Evolutionary conservation across 2,329 filamentous ascomycete species (phyloP).

Genomic region (Claviceps spartinae): DNA sequence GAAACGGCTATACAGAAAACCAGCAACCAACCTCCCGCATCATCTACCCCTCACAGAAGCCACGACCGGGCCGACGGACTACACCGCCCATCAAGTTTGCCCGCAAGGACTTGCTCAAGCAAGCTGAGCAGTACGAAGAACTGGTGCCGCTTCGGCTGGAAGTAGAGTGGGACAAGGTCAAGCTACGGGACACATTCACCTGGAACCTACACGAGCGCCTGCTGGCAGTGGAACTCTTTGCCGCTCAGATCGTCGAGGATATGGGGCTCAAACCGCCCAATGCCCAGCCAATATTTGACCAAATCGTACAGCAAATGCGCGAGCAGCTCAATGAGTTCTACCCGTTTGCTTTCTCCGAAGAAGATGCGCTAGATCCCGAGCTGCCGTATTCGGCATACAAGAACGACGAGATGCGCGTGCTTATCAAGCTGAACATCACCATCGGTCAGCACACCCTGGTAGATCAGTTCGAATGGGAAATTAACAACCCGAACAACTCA

Average conservation of each 20-base stretch:
- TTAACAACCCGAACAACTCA: constrained; percentile 87
- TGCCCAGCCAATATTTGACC: constrained; percentile 47
- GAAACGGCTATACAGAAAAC: constrained; percentile 70
- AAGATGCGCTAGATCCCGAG: constrained; percentile 80
- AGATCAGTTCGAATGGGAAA: constrained; percentile 98
- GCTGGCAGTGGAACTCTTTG: constrained; percentile 67
- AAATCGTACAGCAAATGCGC: constrained; percentile 55
- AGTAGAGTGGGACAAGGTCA: constrained; percentile 90
- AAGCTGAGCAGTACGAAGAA: constrained; percentile 84
- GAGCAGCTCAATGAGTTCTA: constrained; percentile 92
- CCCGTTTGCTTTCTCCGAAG: constrained; percentile 78
- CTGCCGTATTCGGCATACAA: constrained; percentile 90
- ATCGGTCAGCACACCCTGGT: constrained; percentile 89
- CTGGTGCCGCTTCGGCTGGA: constrained; percentile 84
- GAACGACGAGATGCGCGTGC: constrained; percentile 95
- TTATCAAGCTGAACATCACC: constrained; percentile 94
- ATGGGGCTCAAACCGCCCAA: constrained; percentile 65
- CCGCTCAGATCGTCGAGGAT: constrained; percentile 82
- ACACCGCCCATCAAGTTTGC: constrained; percentile 60
- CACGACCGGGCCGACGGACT: constrained; percentile 61
- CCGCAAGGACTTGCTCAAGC: constrained; percentile 67
- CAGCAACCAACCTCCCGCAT: constrained; percentile 49
- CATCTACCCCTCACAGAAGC: constrained; percentile 67
- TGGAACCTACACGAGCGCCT: constrained; percentile 95
- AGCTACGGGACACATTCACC: constrained; percentile 91